Evolutionary conservation across 371 early-diverging fungal genomes (phyloP).

Genomic region (Coemansia sp.): DNA sequence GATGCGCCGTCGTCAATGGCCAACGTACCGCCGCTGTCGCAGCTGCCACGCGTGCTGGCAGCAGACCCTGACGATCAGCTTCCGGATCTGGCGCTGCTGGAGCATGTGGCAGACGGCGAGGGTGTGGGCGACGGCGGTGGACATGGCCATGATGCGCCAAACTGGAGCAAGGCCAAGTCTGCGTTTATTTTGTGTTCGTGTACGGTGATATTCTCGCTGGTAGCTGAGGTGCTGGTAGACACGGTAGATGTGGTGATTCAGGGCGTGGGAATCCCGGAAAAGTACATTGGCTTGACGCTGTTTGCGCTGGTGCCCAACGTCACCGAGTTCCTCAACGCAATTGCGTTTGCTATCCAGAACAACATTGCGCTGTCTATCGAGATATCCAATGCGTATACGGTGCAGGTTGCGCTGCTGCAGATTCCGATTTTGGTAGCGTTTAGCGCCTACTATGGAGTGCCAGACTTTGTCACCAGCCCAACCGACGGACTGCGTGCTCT

Average conservation of each 20-base stretch:
- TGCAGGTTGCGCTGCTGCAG: slow-evolving; percentile 93
- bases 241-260: slow-evolving; percentile 74
- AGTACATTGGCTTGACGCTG: slow-evolving; percentile 86
- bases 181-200: slow-evolving; percentile 75
- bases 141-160: slow-evolving; percentile 86
- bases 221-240: slow-evolving; percentile 83
- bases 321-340: slow-evolving; percentile 96
- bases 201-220: slow-evolving; percentile 81
- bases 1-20: slow-evolving; percentile 45
- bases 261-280: slow-evolving; percentile 69
- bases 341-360: slow-evolving; percentile 89
- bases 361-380: slow-evolving; percentile 94
- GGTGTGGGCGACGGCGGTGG: slow-evolving; percentile 64
- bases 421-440: slow-evolving; percentile 90
- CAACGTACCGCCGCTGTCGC: slow-evolving; percentile 48
- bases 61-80: slow-evolving; percentile 52
- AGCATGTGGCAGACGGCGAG: slow-evolving; percentile 44
- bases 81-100: slow-evolving; percentile 49
- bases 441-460: slow-evolving; percentile 63
- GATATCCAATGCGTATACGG: slow-evolving; percentile 93
- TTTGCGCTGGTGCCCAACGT: slow-evolving; percentile 96
- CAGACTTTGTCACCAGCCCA: slow-evolving; percentile 31
- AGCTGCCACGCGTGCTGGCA: slow-evolving; percentile 50
- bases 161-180: slow-evolving; percentile 84
- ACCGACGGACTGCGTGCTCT: slow-evolving; percentile 11